Evolutionary conservation across 306 rosid species (phyloP).

Genomic region (Quercus glauca): DNA sequence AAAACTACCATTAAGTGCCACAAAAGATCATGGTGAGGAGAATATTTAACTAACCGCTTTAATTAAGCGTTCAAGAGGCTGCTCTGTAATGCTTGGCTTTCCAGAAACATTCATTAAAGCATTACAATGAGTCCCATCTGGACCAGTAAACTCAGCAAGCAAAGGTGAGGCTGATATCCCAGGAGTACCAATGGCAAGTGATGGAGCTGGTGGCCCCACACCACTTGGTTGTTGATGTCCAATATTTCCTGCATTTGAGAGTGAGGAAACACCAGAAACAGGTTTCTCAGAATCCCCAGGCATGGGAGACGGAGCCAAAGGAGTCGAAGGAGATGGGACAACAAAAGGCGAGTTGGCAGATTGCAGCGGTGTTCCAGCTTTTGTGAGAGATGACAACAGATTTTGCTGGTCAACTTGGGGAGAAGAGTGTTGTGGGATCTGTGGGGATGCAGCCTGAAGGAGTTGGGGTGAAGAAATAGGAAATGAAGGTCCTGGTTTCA

Average conservation of each 20-base stretch:
- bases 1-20: not conserved
- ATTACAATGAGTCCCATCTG: constrained; percentile 57
- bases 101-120: constrained; percentile 53
- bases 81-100: constrained; percentile 66
- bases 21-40: constrained; percentile 11
- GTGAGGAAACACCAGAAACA: constrained; percentile 49
- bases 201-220: constrained; percentile 58
- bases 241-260: constrained; percentile 60
- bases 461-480: constrained; percentile 70
- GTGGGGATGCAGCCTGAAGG: constrained; percentile 85
- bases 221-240: constrained; percentile 63
- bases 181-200: constrained; percentile 96
- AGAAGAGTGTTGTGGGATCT: constrained; percentile 80
- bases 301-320: constrained; percentile 82
- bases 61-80: constrained; percentile 79
- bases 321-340: constrained; percentile 85
- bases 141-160: constrained; percentile 78
- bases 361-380: constrained; percentile 79
- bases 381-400: constrained; percentile 48
- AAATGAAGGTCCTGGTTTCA: constrained; percentile 63
- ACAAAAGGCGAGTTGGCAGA: constrained; percentile 78
- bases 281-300: constrained; percentile 84
- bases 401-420: constrained; percentile 87
- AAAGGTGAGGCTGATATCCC: constrained; percentile 98
- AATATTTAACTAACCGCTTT: constrained; percentile 60